Evolutionary conservation across 257 asterid species (phyloP).

Genomic region (Salvia rosmarinus): DNA sequence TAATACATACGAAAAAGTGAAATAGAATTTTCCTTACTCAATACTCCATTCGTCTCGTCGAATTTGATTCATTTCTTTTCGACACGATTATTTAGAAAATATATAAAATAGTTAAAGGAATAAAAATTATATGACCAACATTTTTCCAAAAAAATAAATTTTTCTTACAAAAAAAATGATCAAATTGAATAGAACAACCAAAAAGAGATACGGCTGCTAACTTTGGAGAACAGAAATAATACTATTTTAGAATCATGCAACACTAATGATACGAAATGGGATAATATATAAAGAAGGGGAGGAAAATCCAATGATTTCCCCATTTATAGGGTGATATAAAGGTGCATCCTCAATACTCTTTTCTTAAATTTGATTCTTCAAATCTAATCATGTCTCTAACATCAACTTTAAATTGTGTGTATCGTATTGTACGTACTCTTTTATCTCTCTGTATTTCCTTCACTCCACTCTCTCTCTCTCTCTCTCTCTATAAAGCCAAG

Average conservation of each 20-base stretch:
- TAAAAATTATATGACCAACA: too few relatives aligned
- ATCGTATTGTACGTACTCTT: not conserved
- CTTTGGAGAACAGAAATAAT: too few relatives aligned
- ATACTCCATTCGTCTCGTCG: too few relatives aligned
- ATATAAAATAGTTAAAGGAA: too few relatives aligned
- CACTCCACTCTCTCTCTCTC: slow-evolving; percentile 31
- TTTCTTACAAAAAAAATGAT: too few relatives aligned
- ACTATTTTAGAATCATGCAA: not conserved
- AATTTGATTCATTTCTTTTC: too few relatives aligned
- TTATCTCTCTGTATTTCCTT: slow-evolving; percentile 2
- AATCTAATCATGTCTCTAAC: slow-evolving; percentile 37
- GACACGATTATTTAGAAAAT: too few relatives aligned
- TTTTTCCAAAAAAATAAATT: too few relatives aligned
- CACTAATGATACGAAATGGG: slow-evolving; percentile 6
- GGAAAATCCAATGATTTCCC: slow-evolving; percentile 10
- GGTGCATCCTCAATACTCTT: slow-evolving; percentile 30
- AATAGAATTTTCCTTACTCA: not conserved
- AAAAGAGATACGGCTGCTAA: too few relatives aligned
- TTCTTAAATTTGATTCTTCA: slow-evolving; percentile 34
- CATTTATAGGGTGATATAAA: slow-evolving; percentile 33
- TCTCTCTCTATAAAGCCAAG: slow-evolving; percentile 46
- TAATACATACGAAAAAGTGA: too few relatives aligned
- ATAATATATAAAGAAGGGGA: not conserved
- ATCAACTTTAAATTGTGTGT: slow-evolving; percentile 34
- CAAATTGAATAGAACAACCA: too few relatives aligned